phyloP scores from a whole-genome alignment of 345 rosid genomes.

The Cochlearia excelsa region DNA sequence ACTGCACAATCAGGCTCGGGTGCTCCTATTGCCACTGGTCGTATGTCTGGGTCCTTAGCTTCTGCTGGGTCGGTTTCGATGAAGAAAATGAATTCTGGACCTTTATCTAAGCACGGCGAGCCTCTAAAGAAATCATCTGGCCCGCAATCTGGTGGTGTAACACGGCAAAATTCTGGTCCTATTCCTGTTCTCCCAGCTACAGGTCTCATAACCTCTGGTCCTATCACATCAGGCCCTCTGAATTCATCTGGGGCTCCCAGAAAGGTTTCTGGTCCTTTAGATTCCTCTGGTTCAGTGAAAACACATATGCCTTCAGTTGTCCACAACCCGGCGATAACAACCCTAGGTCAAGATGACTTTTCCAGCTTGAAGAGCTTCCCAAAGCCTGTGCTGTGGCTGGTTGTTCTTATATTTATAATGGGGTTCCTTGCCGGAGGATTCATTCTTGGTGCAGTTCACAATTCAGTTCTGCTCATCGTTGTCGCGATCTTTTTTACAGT shows the following conservation, averaged over 20 bases:
- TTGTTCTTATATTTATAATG: constrained; percentile 87
- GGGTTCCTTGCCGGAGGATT: constrained; percentile 99
- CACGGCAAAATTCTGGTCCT: constrained; percentile 92
- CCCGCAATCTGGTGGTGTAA: constrained; percentile 91
- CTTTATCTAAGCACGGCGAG: constrained; percentile 90
- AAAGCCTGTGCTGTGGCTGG: constrained; percentile 79
- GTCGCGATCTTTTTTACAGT: constrained; percentile 76
- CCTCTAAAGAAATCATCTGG: constrained; percentile 96
- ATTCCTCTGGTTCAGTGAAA: constrained; percentile 76
- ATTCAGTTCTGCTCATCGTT: constrained; percentile 85
- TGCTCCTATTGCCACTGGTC: constrained; percentile 63
- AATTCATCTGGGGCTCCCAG: constrained; percentile 89
- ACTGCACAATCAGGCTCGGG: constrained; percentile 81
- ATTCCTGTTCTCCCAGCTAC: constrained; percentile 88
- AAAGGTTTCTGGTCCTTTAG: constrained; percentile 95
- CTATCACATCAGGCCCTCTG: constrained; percentile 88
- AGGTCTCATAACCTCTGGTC: constrained; percentile 96
- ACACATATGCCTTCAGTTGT: constrained; percentile 54
- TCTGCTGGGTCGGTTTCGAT: constrained; percentile 69
- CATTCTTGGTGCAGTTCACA: constrained; percentile 96
- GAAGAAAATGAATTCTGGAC: constrained; percentile 94
- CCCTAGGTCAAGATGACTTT: constrained; percentile 75
- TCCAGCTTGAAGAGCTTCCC: constrained; percentile 85
- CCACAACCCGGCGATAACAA: constrained; percentile 85
- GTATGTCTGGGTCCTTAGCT: constrained; percentile 73